Evolutionary conservation across 2,329 filamentous ascomycete species (phyloP).

Genomic region (Phyllosticta citriasiana): DNA sequence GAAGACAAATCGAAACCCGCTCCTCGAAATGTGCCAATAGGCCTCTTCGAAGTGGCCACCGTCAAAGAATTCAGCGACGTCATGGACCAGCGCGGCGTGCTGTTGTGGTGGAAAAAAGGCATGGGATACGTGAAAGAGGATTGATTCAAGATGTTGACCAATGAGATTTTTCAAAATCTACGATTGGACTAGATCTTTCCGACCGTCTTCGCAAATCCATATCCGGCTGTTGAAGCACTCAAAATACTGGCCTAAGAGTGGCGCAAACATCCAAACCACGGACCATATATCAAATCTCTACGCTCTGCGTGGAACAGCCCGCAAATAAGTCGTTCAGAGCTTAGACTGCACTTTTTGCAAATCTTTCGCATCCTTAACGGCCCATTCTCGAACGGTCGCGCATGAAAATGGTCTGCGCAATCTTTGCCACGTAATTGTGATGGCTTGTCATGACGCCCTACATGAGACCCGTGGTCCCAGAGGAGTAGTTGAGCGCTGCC

Average conservation of each 20-base stretch:
- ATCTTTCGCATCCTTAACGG: conserved; percentile 17
- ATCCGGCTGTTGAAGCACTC: too few relatives aligned
- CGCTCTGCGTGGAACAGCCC: too few relatives aligned
- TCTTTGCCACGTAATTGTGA: conserved; percentile 33
- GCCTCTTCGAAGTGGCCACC: conserved; percentile 48
- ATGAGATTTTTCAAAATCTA: too few relatives aligned
- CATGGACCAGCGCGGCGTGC: conserved; percentile 52
- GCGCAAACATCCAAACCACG: too few relatives aligned
- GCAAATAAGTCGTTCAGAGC: neutral
- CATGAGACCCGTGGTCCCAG: conserved; percentile 34
- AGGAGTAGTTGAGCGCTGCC: conserved; percentile 20
- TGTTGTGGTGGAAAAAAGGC: conserved; percentile 55
- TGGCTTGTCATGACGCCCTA: conserved; percentile 38
- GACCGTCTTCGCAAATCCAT: too few relatives aligned
- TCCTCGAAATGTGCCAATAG: conserved; percentile 18
- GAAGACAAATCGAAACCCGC: conserved; percentile 1
- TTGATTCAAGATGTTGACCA: neutral
- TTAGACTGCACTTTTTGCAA: neutral
- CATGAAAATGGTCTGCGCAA: conserved; percentile 30
- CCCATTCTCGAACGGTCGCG: conserved; percentile 24
- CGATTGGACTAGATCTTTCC: too few relatives aligned
- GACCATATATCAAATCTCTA: too few relatives aligned
- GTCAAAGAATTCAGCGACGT: conserved; percentile 53
- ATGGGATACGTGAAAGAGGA: conserved; percentile 45
- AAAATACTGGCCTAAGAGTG: too few relatives aligned